Conservation (phyloP, 176 grass and related monocot genomes). For the Aechmea fasciata region DNA sequence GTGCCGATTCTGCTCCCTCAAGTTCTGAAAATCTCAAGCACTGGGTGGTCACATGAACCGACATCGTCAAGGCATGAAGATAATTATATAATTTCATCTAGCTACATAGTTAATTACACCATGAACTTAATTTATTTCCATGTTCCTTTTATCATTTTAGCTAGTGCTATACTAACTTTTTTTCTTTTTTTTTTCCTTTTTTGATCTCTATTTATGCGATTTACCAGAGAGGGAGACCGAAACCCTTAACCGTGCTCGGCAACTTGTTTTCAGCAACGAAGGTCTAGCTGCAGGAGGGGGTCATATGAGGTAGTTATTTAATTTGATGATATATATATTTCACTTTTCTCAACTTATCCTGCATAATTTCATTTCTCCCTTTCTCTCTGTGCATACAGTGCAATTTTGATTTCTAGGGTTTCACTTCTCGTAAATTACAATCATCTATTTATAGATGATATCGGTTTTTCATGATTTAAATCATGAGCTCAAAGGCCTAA, state of each 20-base stretch:
- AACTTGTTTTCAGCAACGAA: constrained; percentile 95
- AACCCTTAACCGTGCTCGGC: constrained; percentile 88
- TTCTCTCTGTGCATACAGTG: neutral
- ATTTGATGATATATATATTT: neutral
- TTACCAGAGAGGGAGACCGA: constrained; percentile 89
- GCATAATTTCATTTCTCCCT: neutral
- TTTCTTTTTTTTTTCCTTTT: neutral
- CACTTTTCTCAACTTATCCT: neutral
- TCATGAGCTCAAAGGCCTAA: too few species aligned
- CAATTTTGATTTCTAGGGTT: constrained; percentile 26
- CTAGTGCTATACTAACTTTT: neutral
- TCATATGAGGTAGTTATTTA: constrained; percentile 41
- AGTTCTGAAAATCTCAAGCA: constrained; percentile 95
- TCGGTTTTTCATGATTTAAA: too few species aligned
- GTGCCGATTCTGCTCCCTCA: constrained; percentile 94
- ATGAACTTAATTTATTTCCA: neutral
- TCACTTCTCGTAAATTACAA: neutral
- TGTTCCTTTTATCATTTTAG: neutral
- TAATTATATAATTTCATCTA: neutral
- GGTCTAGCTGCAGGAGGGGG: constrained; percentile 34
- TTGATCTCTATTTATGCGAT: constrained; percentile 9
- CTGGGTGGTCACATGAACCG: constrained; percentile 98
- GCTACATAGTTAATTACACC: constrained; percentile 2
- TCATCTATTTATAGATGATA: too few species aligned
- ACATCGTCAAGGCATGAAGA: constrained; percentile 74